Conservation (phyloP, 2,329 filamentous ascomycete genomes). For the Thermothelomyces thermophilus region DNA sequence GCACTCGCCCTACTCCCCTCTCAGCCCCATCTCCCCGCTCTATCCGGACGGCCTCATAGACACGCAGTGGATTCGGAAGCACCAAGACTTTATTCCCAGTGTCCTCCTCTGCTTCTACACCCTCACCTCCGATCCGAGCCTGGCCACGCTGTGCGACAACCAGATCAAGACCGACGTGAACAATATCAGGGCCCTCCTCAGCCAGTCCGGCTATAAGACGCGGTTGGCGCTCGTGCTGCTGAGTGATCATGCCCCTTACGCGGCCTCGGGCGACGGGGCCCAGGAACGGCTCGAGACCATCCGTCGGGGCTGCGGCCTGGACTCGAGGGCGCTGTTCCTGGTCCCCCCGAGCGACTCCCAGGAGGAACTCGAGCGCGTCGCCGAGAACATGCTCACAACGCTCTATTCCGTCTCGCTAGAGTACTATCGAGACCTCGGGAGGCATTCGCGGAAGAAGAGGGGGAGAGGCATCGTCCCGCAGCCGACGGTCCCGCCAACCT, state of each 20-base stretch:
- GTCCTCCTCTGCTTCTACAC: slow-evolving; percentile 75
- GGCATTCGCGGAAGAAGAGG: slow-evolving; percentile 83
- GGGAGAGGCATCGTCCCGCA: slow-evolving; percentile 70
- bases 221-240: slow-evolving; percentile 72
- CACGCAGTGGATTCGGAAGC: slow-evolving; percentile 77
- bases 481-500: slow-evolving; percentile 75
- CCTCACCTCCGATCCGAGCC: slow-evolving; percentile 64
- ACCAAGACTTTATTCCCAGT: slow-evolving; percentile 76
- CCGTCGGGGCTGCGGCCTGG: slow-evolving; percentile 69
- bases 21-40: slow-evolving; percentile 73
- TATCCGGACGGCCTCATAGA: slow-evolving; percentile 89
- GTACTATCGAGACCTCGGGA: slow-evolving; percentile 91
- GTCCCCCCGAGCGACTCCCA: slow-evolving; percentile 66
- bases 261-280: slow-evolving; percentile 43
- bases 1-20: slow-evolving; percentile 86
- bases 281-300: slow-evolving; percentile 71
- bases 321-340: slow-evolving; percentile 80
- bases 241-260: slow-evolving; percentile 51
- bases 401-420: slow-evolving; percentile 73
- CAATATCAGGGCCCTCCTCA: slow-evolving; percentile 61
- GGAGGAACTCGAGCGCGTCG: slow-evolving; percentile 66
- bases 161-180: slow-evolving; percentile 83
- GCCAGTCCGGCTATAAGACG: slow-evolving; percentile 67
- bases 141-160: slow-evolving; percentile 75
- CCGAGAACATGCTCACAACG: slow-evolving; percentile 63